These are phyloP conservation scores for Beauveria australis DNA, from an alignment of 2,329 filamentous ascomycete genomes.

Conservation along the genomic window DNA sequence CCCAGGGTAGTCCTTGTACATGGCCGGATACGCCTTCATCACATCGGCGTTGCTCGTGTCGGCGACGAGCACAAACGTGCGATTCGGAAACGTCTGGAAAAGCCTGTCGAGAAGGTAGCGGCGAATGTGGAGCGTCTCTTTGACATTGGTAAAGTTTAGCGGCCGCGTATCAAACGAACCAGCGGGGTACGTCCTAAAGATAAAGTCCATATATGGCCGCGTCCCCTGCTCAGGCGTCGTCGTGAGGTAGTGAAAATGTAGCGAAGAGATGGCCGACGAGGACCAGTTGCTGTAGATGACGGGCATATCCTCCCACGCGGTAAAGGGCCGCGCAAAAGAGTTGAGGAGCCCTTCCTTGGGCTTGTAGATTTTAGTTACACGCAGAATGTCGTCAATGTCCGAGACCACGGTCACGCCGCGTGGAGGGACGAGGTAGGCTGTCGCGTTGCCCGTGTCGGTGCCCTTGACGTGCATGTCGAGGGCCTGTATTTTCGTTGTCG, in stretches of 20 bases:
- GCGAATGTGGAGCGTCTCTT: conserved; percentile 55
- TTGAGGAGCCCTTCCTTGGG: conserved; percentile 69
- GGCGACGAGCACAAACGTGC: conserved; percentile 68
- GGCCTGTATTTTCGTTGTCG: conserved; percentile 55
- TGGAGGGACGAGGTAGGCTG: conserved; percentile 66
- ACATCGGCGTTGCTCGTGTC: conserved; percentile 72
- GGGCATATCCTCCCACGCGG: conserved; percentile 72
- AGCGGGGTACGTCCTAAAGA: conserved; percentile 68
- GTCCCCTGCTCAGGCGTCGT: conserved; percentile 73
- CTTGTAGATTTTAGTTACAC: conserved; percentile 73
- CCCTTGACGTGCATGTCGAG: conserved; percentile 61
- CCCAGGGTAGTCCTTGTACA: conserved; percentile 57
- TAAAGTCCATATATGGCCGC: conserved; percentile 71
- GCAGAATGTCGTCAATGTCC: conserved; percentile 73
- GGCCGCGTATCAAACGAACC: conserved; percentile 72
- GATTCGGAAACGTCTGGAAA: conserved; percentile 65
- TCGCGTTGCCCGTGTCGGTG: conserved; percentile 60
- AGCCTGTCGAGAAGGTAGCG: conserved; percentile 61
- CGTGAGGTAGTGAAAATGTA: conserved; percentile 76
- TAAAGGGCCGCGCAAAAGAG: conserved; percentile 64
- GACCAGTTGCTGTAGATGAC: conserved; percentile 71
- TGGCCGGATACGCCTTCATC: conserved; percentile 55
- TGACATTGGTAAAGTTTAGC: conserved; percentile 42
- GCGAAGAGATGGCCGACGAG: conserved; percentile 41
- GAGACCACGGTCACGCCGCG: conserved; percentile 64